phyloP scores from a whole-genome alignment of 2,329 filamentous ascomycete genomes.

The Gnomoniopsis sp. region DNA sequence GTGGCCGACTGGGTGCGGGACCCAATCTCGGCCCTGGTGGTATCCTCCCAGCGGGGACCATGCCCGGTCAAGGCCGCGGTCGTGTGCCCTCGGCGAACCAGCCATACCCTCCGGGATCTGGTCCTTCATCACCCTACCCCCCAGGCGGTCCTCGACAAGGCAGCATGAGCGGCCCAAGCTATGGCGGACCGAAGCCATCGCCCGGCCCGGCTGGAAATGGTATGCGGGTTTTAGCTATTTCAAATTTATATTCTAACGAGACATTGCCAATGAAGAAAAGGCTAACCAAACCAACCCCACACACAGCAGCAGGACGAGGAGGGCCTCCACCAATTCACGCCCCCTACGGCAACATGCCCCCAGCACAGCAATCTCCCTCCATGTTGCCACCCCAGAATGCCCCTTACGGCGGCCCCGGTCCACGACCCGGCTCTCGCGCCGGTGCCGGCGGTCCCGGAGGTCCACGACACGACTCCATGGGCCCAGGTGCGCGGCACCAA shows the following conservation, averaged over 20 bases:
- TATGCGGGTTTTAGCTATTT: conserved; percentile 5
- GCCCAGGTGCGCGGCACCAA: conserved; percentile 14
- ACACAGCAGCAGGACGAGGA: conserved; percentile 22
- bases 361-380: conserved; percentile 13
- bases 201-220: conserved; percentile 16
- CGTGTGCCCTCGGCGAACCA: conserved; percentile 40
- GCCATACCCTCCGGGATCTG: conserved; percentile 36
- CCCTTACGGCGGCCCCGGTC: conserved; percentile 17
- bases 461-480: not conserved
- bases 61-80: conserved; percentile 28
- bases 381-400: conserved; percentile 21
- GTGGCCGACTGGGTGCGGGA: conserved; percentile 20
- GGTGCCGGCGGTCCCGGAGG: not conserved
- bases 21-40: conserved; percentile 12
- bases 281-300: conserved; percentile 35
- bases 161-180: conserved; percentile 17
- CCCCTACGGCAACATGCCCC: conserved; percentile 10
- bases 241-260: conserved; percentile 24
- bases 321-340: conserved; percentile 3
- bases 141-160: conserved; percentile 18
- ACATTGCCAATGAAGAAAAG: conserved; percentile 33
- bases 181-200: conserved; percentile 12
- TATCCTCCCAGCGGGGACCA: conserved; percentile 5
- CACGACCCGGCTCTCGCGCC: conserved; percentile 10
- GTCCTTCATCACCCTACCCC: conserved; percentile 19